Percentiles rank a stretch among this genome's conserved stretches.
Conservation (phyloP, 2,329 filamentous ascomycete species). For the Apiospora malaysiana region DNA sequence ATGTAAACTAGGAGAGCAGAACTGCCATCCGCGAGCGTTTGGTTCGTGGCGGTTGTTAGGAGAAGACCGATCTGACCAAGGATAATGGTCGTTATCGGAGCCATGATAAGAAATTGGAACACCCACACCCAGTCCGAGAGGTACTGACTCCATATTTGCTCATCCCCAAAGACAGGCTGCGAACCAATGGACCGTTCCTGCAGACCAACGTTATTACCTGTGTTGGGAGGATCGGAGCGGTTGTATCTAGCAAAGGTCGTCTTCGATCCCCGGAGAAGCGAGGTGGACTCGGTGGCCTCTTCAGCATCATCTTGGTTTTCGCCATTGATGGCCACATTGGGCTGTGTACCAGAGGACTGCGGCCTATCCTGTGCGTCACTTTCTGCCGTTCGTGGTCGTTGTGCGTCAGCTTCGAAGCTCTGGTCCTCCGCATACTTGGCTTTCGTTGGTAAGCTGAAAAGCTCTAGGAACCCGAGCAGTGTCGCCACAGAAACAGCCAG, state of each 20-base stretch:
- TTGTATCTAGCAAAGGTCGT: slow-evolving; percentile 43
- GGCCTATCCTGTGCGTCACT: slow-evolving; percentile 39
- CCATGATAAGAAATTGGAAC: slow-evolving; percentile 81
- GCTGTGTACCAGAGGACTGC: slow-evolving; percentile 31
- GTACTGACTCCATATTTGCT: slow-evolving; percentile 84
- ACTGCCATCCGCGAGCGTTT: slow-evolving; percentile 86
- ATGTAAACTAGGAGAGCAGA: slow-evolving; percentile 75
- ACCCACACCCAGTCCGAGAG: slow-evolving; percentile 88
- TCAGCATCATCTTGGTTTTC: slow-evolving; percentile 43
- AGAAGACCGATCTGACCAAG: slow-evolving; percentile 78
- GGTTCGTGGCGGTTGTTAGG: slow-evolving; percentile 72
- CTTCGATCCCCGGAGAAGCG: slow-evolving; percentile 51
- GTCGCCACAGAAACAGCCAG: slow-evolving; percentile 74
- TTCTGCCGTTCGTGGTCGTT: slow-evolving; percentile 52
- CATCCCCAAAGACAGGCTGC: slow-evolving; percentile 47
- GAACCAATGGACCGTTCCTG: slow-evolving; percentile 45
- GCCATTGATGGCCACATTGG: slow-evolving; percentile 30
- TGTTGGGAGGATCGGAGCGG: slow-evolving; percentile 55
- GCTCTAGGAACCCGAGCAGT: slow-evolving; percentile 76
- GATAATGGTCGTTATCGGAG: slow-evolving; percentile 78
- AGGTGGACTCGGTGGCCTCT: slow-evolving; percentile 58
- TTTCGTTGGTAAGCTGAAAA: slow-evolving; percentile 76
- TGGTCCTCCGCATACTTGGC: slow-evolving; percentile 59
- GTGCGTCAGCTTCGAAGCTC: slow-evolving; percentile 35
- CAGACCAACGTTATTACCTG: slow-evolving; percentile 47